Evolutionary conservation across 306 rosid genomes (phyloP).

Genomic region (Echinosophora koreensis): DNA sequence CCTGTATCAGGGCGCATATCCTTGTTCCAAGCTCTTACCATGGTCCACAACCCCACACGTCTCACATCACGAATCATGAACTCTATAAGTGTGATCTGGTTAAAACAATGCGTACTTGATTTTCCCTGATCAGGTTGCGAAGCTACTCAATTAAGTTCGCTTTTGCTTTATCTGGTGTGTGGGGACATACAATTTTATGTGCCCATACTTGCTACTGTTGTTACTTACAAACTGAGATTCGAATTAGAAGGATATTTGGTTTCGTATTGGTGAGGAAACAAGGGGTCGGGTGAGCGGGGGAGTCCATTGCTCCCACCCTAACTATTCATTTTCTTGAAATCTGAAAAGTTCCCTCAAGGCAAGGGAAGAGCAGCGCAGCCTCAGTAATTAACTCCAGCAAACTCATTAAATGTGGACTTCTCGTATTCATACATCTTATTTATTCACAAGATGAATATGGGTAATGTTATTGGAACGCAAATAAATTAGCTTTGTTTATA

Average conservation of each 20-base stretch:
- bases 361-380: slow-evolving; percentile 7
- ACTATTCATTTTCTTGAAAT: slow-evolving; percentile 8
- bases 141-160: slow-evolving; percentile 17
- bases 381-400: slow-evolving; percentile 24
- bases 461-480: too few relatives aligned
- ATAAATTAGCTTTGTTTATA: too few relatives aligned
- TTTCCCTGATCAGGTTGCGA: not conserved
- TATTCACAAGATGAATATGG: too few relatives aligned
- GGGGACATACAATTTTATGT: not conserved
- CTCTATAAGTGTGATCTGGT: not conserved
- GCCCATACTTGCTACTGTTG: not conserved
- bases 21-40: not conserved
- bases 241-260: not conserved
- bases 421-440: slow-evolving; percentile 5
- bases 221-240: not conserved
- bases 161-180: slow-evolving; percentile 5
- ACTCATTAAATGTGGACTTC: not conserved
- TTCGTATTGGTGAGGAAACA: slow-evolving; percentile 29
- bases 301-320: not conserved
- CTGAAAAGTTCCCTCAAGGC: slow-evolving; percentile 11
- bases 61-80: not conserved
- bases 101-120: slow-evolving; percentile 20
- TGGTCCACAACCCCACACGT: slow-evolving; percentile 38
- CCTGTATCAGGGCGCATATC: slow-evolving; percentile 20
- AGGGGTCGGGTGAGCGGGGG: slow-evolving; percentile 1